Base-by-base conservation (phyloP, 2,329 filamentous ascomycete genomes). In the Tolypocladium paradoxum region DNA sequence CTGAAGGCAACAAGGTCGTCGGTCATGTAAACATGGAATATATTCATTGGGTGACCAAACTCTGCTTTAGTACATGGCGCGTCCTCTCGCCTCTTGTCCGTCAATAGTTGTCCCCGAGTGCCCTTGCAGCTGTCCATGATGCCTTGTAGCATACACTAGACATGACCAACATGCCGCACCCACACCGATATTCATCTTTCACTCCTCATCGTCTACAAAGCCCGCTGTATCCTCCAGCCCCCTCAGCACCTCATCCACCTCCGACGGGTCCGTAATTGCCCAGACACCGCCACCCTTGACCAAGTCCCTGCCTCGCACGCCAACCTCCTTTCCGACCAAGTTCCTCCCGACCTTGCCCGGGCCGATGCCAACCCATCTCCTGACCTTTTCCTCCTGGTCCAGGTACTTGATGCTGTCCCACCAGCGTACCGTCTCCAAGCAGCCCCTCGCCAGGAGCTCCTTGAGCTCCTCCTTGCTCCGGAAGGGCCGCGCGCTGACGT, bases 341-440 rank as follows among this genome's bases (percentile, higher is more conserved):
- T 96, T 96, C 54, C 91, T 79, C 1, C 92, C 92, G 2, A 97
- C 92, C 67, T 95, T 95, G 6, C 92, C 92, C 0, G 92, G 92
- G 0, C 92, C 92, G 57, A 97, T 89, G 45, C 92, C 92, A 49
- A 97, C 80, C 87, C 92, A 96, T 53, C 91, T 77, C 61, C 84
- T 78, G 20, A 96, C 88, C 57, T 85, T 85, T 63, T 85, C 81
- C 62, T 93, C 83, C 65, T 93, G 84, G 66, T 96, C 89, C 49
- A 96, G 73, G 64, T 95, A 96, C 59, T 83, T 84, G 62, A 97
- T 91, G 62, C 88, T 93, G 60, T 95, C 89, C 84, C 91, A 96
- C 92, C 92, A 97, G 55, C 82, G 78, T 43, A 97, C 90, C 33
- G 91, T 96, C 72, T 96, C 90, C n/a, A 93, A 83, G 56, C 87